phyloP scores from a whole-genome alignment of 345 rosid genomes.

The Eucalyptus curtisii region DNA sequence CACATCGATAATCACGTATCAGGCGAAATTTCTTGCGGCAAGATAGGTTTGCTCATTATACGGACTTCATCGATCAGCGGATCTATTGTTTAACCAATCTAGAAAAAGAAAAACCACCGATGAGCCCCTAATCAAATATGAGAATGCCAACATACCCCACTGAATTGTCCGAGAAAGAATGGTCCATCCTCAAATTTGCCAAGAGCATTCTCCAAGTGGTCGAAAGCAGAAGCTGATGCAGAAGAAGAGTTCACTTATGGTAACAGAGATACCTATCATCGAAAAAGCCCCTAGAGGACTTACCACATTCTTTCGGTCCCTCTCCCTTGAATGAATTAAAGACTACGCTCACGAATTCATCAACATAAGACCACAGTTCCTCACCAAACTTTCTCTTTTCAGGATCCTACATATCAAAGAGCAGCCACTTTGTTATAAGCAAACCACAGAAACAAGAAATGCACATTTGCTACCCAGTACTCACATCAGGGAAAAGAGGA shows the following conservation, averaged over 20 bases:
- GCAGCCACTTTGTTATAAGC: not conserved
- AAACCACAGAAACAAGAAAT: not conserved
- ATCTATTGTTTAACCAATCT: not conserved
- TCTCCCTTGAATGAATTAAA: slow-evolving; percentile 1
- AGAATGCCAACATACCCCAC: slow-evolving; percentile 6
- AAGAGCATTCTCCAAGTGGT: not conserved
- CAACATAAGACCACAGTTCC: slow-evolving; percentile 2
- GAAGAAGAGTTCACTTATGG: not conserved
- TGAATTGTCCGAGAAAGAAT: slow-evolving; percentile 20
- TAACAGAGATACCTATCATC: not conserved
- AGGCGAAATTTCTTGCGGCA: not conserved
- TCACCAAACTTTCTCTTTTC: slow-evolving; percentile 15
- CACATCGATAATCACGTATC: not conserved
- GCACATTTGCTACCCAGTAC: not conserved
- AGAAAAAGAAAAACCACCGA: not conserved
- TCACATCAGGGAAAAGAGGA: not conserved
- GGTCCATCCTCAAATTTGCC: slow-evolving; percentile 16
- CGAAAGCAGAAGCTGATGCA: slow-evolving; percentile 7
- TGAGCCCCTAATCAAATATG: not conserved
- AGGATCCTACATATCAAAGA: slow-evolving; percentile 3
- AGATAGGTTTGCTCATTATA: not conserved
- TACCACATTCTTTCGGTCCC: slow-evolving; percentile 4
- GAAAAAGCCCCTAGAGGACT: not conserved
- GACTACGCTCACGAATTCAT: not conserved
- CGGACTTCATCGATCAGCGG: not conserved